Evolutionary conservation across 805 yeast species (phyloP), one percentile per base, ranked within the genome.

Genomic region (Ogataea pini): DNA sequence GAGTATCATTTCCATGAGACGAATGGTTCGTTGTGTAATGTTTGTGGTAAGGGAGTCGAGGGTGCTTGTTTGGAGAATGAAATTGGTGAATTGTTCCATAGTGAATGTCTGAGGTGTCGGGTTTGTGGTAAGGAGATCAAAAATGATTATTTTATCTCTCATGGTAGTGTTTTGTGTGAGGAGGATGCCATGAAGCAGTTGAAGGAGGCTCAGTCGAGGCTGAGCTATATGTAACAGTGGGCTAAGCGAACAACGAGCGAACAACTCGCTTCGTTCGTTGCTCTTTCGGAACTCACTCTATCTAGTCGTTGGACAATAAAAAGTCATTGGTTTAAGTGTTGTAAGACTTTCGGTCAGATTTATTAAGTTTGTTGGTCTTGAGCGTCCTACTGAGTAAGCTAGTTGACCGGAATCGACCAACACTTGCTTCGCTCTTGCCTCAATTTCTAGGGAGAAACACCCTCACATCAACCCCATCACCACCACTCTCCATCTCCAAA

Each of bases 11-110:
- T 81, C 68, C 98, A 94, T 66, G 71, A 72, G 46, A 72, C 79
- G 46, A 94, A 92, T 64, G 79, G 83, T 42, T 85, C 96, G 0
- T 63, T 86, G 2, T 92, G 99, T 67, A 72, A 72, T 40, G 68
- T 74, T 13, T 92, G 99, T 66, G 72, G 77, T 10, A 57, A 59
- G 4, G 96, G 95, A 25, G 88, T 94, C 41, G 97, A 92, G 64
- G 98, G 98, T 4, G 82, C 81, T 63, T 92, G 98, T 65, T 75
- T 92, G 36, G 96, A 89, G 59, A 86, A 83, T 58, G 90, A 85
- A 59, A 65, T 79, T 28, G 68, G 72, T 36, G 85, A 85, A 56
- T 77, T 89, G 48, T 91, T 88, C 73, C 98, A 92, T 63, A 68
- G 77, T 6, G 65, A 73, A 18, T 92, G 98, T 65, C 74, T 91